Evolutionary conservation across 2,329 filamentous ascomycete species (phyloP).

Genomic region (Penicillium sp.): DNA sequence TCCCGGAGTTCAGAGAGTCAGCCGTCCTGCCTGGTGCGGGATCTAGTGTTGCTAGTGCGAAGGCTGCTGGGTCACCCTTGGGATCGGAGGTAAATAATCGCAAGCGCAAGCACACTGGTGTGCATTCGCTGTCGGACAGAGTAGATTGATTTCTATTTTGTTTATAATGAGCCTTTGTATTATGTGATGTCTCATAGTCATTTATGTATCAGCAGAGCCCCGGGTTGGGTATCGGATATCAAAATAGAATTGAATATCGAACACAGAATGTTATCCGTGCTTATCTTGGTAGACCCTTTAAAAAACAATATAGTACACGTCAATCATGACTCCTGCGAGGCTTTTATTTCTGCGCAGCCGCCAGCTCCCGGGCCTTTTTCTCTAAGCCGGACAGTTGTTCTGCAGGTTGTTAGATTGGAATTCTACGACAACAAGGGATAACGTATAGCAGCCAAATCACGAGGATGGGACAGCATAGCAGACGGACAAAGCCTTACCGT

Average conservation of each 20-base stretch:
- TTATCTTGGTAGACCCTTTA: neutral
- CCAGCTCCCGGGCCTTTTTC: conserved; percentile 36
- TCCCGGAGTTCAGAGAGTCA: conserved; percentile 13
- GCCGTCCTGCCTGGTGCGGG: neutral
- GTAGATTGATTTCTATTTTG: neutral
- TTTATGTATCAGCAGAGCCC: neutral
- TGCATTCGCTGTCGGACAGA: neutral
- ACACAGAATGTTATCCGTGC: neutral
- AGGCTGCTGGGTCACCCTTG: neutral
- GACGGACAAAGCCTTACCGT: conserved; percentile 24
- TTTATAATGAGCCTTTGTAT: conserved; percentile 7
- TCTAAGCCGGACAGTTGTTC: conserved; percentile 37
- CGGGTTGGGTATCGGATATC: neutral
- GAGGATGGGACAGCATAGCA: too few relatives aligned
- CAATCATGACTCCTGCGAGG: neutral
- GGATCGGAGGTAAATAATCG: neutral
- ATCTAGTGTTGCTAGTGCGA: neutral
- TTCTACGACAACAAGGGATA: too few relatives aligned
- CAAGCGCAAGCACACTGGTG: conserved; percentile 14
- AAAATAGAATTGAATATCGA: neutral
- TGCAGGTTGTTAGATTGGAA: conserved; percentile 16
- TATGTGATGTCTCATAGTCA: conserved; percentile 4
- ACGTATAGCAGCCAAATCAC: too few relatives aligned
- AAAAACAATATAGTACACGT: conserved; percentile 11
- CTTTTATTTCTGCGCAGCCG: conserved; percentile 27